Conservation (phyloP, 768 basidiomycete genomes). For the Podaxis sp. region DNA sequence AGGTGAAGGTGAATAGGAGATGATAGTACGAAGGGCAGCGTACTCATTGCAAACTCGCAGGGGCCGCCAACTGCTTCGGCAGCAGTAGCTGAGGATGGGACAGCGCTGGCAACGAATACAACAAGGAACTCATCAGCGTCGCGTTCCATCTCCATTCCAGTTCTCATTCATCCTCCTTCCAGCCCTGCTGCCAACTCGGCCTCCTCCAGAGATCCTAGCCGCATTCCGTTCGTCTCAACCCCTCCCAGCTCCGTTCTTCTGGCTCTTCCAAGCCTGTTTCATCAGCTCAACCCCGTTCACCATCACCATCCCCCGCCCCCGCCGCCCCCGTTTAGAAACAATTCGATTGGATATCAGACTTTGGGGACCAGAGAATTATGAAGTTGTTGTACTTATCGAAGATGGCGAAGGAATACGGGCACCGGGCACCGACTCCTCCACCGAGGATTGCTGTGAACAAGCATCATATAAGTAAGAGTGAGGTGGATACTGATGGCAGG, state of each 20-base stretch:
- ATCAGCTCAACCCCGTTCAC: conserved; percentile 31
- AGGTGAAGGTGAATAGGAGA: conserved; percentile 20
- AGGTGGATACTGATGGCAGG: conserved; percentile 28
- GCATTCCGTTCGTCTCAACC: conserved; percentile 32
- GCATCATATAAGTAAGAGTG: conserved; percentile 48
- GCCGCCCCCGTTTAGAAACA: conserved; percentile 52
- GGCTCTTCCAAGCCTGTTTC: conserved; percentile 27
- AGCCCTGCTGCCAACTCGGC: conserved; percentile 20
- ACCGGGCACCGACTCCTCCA: conserved; percentile 59
- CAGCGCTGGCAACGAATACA: background rate
- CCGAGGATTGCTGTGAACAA: conserved; percentile 46
- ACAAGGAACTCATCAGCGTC: conserved; percentile 16
- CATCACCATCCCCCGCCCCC: conserved; percentile 56
- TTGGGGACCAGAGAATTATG: conserved; percentile 74
- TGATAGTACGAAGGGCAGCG: conserved; percentile 16
- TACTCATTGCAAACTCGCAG: conserved; percentile 11
- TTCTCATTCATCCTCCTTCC: conserved; percentile 31
- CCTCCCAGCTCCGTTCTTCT: conserved; percentile 22
- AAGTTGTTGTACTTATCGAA: conserved; percentile 63
- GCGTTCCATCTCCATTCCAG: conserved; percentile 28
- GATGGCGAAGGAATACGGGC: conserved; percentile 63
- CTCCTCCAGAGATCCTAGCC: conserved; percentile 9
- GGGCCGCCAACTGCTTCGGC: conserved; percentile 16
- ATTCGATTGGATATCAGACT: conserved; percentile 68
- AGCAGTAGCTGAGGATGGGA: background rate